A percentile compares a stretch with the other conserved stretches of the same genome.
Conservation (phyloP, 257 asterid species). For the Salvia splendens region DNA sequence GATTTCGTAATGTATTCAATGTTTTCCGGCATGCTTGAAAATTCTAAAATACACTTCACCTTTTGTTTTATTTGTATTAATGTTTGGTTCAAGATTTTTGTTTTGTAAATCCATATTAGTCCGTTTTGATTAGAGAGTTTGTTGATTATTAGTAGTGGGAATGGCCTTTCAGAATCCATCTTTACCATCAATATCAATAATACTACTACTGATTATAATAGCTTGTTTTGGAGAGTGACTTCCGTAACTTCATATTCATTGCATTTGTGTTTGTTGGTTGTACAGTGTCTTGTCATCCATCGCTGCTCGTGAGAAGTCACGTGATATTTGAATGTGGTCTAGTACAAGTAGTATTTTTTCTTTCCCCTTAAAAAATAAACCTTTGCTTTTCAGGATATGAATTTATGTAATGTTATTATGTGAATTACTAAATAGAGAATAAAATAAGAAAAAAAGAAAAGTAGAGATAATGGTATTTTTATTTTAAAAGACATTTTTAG, state of each 20-base stretch:
- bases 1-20: conserved; percentile 55
- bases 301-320: background rate
- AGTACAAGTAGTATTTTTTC: too few relatives aligned
- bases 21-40: conserved; percentile 82
- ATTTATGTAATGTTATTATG: too few relatives aligned
- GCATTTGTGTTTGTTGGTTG: background rate
- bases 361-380: too few relatives aligned
- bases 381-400: too few relatives aligned
- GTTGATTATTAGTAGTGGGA: conserved; percentile 13
- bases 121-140: conserved; percentile 29
- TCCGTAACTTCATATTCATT: too few relatives aligned
- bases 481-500: too few relatives aligned
- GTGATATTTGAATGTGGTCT: background rate
- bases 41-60: conserved; percentile 10
- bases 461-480: too few relatives aligned
- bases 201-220: background rate
- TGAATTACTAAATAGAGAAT: too few relatives aligned
- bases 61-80: background rate
- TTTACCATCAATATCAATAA: conserved; percentile 27
- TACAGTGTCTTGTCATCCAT: background rate
- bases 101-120: conserved; percentile 40
- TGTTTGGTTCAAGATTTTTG: background rate
- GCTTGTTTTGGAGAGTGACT: background rate
- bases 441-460: too few relatives aligned
- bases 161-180: conserved; percentile 22